Evolutionary conservation across 148 eudicot genomes (phyloP).

Genomic region (Chenopodium quinoa): DNA sequence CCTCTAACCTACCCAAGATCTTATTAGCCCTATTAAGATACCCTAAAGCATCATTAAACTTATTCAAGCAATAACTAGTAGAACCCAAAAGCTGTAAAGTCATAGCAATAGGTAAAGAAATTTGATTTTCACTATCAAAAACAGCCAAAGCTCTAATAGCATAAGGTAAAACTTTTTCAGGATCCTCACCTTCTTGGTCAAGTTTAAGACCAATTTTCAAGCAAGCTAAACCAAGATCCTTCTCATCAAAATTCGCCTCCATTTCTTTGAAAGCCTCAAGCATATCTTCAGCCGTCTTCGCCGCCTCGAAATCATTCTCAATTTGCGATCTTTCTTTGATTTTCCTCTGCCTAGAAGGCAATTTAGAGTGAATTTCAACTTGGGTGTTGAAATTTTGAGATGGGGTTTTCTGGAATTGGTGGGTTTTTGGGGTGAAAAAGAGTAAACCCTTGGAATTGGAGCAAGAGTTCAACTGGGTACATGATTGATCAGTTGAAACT

Average conservation of each 20-base stretch:
- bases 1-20: slow-evolving; percentile 49
- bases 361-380: slow-evolving; percentile 34
- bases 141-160: slow-evolving; percentile 68
- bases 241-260: slow-evolving; percentile 69
- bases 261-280: slow-evolving; percentile 64
- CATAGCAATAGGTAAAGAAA: slow-evolving; percentile 71
- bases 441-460: slow-evolving; percentile 25
- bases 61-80: slow-evolving; percentile 51
- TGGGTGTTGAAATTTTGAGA: slow-evolving; percentile 53
- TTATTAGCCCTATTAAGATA: slow-evolving; percentile 81
- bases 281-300: slow-evolving; percentile 67
- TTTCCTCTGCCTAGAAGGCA: slow-evolving; percentile 69
- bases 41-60: slow-evolving; percentile 76
- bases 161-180: slow-evolving; percentile 59
- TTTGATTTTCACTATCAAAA: slow-evolving; percentile 42
- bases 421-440: slow-evolving; percentile 21
- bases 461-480: slow-evolving; percentile 33
- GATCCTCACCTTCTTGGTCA: slow-evolving; percentile 82
- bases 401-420: slow-evolving; percentile 27
- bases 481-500: slow-evolving; percentile 25
- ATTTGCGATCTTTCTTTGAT: slow-evolving; percentile 49
- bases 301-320: slow-evolving; percentile 82
- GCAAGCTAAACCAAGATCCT: slow-evolving; percentile 72
- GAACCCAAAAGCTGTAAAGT: slow-evolving; percentile 83
- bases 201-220: slow-evolving; percentile 83